Evolutionary conservation across 2,329 filamentous ascomycete species (phyloP), one percentile per base, ranked within the genome.

Genomic region (Venturia nashicola): DNA sequence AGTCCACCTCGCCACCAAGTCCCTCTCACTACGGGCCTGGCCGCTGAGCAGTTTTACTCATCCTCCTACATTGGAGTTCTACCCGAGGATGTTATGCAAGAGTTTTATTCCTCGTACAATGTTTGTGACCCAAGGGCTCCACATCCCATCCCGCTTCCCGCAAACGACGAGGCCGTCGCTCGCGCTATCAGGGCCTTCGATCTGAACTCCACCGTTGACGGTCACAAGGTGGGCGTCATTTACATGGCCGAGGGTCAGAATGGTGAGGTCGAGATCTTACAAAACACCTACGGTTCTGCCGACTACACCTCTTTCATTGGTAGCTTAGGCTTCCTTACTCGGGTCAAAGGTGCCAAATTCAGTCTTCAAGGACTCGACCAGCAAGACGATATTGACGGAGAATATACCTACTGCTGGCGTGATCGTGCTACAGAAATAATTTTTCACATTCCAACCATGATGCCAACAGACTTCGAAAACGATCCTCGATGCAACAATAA

Each of bases 371-470:
- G 94, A 3, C 78, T 99, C 34, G 92, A 97, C 73, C 85, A 86
- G 39, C 81, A 85, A 66, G 83, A 86, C 68, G 87, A 93, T 70
- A 81, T 81, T 1, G 94, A 99, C 73, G 94, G 94, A 40, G 84
- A 92, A 70, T 91, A 89, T 73, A 91, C 92, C 0, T 92, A 93
- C 72, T 93, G 90, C 70, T 99, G 94, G 92, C 89, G 92, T 66
- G 94, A 97, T 73, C 84, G 92, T 54, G 91, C 97, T 65, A 94
- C 92, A 5, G 94, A 97, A 73, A 89, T 99, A 55, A 88, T 97
- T 39, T 99, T 95, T 75, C 94, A 97, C 72, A 87, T 97, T 63
- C 91, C 90, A 5, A 99, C 93, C 4, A 91, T 97, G 81, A 99
- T 99, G 94, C 94, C 94, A 0, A 96, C 91, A 11, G 84, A 95